A percentile compares a stretch with the other conserved stretches of the same genome.
Conservation (phyloP, 768 basidiomycete species). For the Phallus indusiatus region DNA sequence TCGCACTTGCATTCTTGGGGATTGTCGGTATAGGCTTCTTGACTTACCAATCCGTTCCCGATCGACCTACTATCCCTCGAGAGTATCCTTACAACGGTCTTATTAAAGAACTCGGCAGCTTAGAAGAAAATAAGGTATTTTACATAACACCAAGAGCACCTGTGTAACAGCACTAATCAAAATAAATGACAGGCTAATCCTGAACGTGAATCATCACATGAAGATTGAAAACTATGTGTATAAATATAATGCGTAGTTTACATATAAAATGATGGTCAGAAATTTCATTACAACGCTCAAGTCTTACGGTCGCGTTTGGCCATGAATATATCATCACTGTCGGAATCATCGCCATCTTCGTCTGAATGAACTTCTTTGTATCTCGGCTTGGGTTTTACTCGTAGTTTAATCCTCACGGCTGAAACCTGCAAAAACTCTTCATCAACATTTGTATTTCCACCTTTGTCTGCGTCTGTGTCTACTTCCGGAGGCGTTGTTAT, state of each 20-base stretch:
- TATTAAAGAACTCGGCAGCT: constrained; percentile 66
- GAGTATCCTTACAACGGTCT: constrained; percentile 73
- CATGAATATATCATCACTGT: constrained; percentile 5
- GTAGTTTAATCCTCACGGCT: constrained; percentile 25
- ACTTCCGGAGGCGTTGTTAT: constrained; percentile 3
- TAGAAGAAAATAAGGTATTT: constrained; percentile 69
- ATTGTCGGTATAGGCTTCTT: constrained; percentile 49
- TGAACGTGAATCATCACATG: constrained; percentile 2
- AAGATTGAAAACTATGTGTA: neutral
- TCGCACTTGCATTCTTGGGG: constrained; percentile 48
- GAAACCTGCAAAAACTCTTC: constrained; percentile 11
- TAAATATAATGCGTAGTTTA: neutral
- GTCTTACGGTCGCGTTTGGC: neutral
- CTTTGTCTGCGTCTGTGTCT: constrained; percentile 9
- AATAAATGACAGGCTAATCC: constrained; percentile 2
- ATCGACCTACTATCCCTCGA: constrained; percentile 56
- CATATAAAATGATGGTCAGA: neutral
- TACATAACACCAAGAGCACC: neutral
- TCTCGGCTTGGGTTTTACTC: constrained; percentile 32
- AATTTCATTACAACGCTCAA: neutral
- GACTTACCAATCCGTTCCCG: constrained; percentile 44
- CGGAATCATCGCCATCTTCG: neutral
- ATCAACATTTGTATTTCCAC: constrained; percentile 14
- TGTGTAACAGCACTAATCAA: too few relatives aligned
- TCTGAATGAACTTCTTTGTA: neutral